Percentiles rank a stretch among this genome's conserved stretches.
Conservation (phyloP, 2,329 filamentous ascomycete species). For the Fusarium pininemorale region DNA sequence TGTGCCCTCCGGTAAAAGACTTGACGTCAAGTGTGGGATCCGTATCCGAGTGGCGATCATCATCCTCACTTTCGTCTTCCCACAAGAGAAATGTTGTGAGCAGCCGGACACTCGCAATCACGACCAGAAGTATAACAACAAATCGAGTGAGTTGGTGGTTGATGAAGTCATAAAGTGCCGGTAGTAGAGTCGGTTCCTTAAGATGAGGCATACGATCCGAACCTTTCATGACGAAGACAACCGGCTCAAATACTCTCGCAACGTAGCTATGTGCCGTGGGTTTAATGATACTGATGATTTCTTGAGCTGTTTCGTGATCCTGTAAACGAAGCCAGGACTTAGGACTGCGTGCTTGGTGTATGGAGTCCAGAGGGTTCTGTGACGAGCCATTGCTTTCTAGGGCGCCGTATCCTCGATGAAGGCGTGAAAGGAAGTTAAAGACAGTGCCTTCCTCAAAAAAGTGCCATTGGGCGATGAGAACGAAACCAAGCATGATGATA, state of each 20-base stretch:
- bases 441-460: slow-evolving; percentile 72
- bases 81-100: slow-evolving; percentile 80
- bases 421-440: slow-evolving; percentile 39
- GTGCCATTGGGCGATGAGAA: slow-evolving; percentile 79
- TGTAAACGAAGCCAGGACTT: slow-evolving; percentile 80
- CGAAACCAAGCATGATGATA: slow-evolving; percentile 75
- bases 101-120: slow-evolving; percentile 71
- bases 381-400: slow-evolving; percentile 43
- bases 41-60: slow-evolving; percentile 57
- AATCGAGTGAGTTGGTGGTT: slow-evolving; percentile 68
- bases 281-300: slow-evolving; percentile 80
- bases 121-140: slow-evolving; percentile 68
- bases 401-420: slow-evolving; percentile 31
- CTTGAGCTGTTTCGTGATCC: slow-evolving; percentile 80
- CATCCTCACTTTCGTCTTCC: slow-evolving; percentile 64
- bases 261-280: slow-evolving; percentile 76
- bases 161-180: slow-evolving; percentile 70
- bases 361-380: slow-evolving; percentile 58
- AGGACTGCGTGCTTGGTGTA: slow-evolving; percentile 80
- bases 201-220: slow-evolving; percentile 70
- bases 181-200: slow-evolving; percentile 48
- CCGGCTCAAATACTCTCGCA: slow-evolving; percentile 77
- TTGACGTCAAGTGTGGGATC: slow-evolving; percentile 65
- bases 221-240: slow-evolving; percentile 75
- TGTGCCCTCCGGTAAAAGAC: slow-evolving; percentile 70